Conservation (phyloP, 345 rosid species). For the Alliaria petiolata region DNA sequence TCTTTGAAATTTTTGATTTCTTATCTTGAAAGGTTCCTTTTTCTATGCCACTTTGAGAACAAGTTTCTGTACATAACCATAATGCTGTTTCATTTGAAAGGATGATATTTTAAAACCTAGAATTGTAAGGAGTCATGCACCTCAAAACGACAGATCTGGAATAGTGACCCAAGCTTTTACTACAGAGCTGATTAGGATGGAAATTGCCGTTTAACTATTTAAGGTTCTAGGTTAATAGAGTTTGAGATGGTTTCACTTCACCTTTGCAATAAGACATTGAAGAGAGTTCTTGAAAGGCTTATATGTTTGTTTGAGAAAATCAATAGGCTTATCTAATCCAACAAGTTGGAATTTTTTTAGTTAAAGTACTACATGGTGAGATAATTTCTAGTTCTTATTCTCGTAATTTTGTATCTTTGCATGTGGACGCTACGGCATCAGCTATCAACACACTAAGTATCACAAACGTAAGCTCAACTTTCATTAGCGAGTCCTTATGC, state of each 20-base stretch:
- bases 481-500: background rate
- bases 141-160: background rate
- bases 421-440: conserved; percentile 50
- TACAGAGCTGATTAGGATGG: conserved; percentile 7
- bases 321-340: background rate
- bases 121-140: background rate
- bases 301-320: background rate
- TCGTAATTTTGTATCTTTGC: conserved; percentile 40
- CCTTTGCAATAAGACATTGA: background rate
- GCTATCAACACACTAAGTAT: conserved; percentile 99
- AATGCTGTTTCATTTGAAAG: background rate
- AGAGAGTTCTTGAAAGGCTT: background rate
- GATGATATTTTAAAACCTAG: background rate
- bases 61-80: background rate
- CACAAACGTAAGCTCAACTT: conserved; percentile 86
- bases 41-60: background rate
- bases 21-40: background rate
- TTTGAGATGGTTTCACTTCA: conserved; percentile 7
- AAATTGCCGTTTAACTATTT: background rate
- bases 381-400: conserved; percentile 30
- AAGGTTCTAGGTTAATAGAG: conserved; percentile 5
- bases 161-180: background rate
- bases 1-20: background rate
- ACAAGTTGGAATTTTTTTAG: background rate
- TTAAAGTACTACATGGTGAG: background rate